Evolutionary conservation across 2,329 filamentous ascomycete species (phyloP).

Genomic region (Fusarium graminum): DNA sequence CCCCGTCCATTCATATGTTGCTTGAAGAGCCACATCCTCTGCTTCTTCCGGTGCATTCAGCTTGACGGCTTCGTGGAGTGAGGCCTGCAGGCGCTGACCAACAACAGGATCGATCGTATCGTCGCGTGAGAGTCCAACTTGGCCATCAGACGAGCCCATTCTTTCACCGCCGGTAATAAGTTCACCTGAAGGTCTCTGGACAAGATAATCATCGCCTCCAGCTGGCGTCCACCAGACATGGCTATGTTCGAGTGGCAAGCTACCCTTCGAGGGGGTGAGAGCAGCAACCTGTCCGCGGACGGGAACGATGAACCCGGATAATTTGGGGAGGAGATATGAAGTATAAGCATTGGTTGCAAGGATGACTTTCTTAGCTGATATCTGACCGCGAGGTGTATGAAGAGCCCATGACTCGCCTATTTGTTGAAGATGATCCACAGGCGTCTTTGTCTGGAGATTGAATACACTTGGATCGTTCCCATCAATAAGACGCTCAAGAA

Average conservation of each 20-base stretch:
- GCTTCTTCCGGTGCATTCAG: slow-evolving; percentile 53
- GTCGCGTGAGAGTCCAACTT: slow-evolving; percentile 70
- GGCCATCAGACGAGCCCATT: slow-evolving; percentile 61
- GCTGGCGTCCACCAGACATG: slow-evolving; percentile 69
- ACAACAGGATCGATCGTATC: slow-evolving; percentile 67
- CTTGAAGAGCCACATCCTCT: slow-evolving; percentile 61
- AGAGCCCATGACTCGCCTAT: slow-evolving; percentile 66
- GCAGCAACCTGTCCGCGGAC: slow-evolving; percentile 80
- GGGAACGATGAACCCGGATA: slow-evolving; percentile 80
- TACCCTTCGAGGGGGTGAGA: slow-evolving; percentile 66
- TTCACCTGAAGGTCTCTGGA: slow-evolving; percentile 73
- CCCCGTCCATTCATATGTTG: slow-evolving; percentile 79
- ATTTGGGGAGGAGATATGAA: slow-evolving; percentile 76
- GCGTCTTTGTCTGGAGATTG: slow-evolving; percentile 81
- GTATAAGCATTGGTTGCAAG: slow-evolving; percentile 90
- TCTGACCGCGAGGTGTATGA: slow-evolving; percentile 75
- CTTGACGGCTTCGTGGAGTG: slow-evolving; percentile 59
- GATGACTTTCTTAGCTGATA: slow-evolving; percentile 74
- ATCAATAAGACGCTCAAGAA: slow-evolving; percentile 71
- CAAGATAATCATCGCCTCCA: slow-evolving; percentile 77
- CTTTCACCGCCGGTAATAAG: slow-evolving; percentile 80
- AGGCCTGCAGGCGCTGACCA: slow-evolving; percentile 66
- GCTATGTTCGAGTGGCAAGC: slow-evolving; percentile 64
- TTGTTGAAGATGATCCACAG: slow-evolving; percentile 66
- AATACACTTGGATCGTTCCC: slow-evolving; percentile 60